Percentiles rank a stretch among this genome's conserved stretches.
Conservation (phyloP, 352 stramenopile genomes). For the Vaucheria bursata region DNA sequence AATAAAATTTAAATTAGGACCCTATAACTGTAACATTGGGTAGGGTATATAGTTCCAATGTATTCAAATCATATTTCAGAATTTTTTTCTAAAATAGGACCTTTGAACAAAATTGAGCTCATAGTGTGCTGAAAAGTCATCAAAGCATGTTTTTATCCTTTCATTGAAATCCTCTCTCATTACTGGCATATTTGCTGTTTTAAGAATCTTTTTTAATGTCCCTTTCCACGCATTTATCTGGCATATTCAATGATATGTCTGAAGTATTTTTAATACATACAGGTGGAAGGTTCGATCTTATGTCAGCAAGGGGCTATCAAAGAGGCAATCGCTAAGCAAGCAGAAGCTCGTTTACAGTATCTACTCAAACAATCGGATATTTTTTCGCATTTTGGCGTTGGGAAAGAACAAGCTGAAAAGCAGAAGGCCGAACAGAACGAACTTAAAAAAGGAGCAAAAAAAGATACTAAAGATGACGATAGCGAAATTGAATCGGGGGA, state of each 20-base stretch:
- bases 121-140: too few species aligned
- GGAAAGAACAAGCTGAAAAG: conserved; percentile 10
- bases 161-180: too few species aligned
- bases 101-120: too few species aligned
- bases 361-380: conserved; percentile 93
- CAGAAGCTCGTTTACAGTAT: conserved; percentile 78
- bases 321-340: conserved; percentile 53
- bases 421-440: conserved; percentile 22
- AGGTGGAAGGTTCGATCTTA: conserved; percentile 50
- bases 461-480: neutral
- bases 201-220: too few species aligned
- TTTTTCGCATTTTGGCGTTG: conserved; percentile 86
- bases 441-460: neutral
- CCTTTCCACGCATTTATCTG: neutral
- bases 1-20: too few species aligned
- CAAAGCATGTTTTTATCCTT: too few species aligned
- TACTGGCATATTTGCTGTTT: too few species aligned
- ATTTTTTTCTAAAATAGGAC: too few species aligned
- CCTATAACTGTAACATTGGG: too few species aligned
- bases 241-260: neutral
- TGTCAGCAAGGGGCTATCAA: conserved; percentile 47
- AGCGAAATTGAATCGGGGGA: conserved; percentile 10
- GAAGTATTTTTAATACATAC: too few species aligned
- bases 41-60: too few species aligned
- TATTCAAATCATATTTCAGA: too few species aligned